Evolutionary conservation across 306 rosid species (phyloP).

Genomic region (Alnus rubra): DNA sequence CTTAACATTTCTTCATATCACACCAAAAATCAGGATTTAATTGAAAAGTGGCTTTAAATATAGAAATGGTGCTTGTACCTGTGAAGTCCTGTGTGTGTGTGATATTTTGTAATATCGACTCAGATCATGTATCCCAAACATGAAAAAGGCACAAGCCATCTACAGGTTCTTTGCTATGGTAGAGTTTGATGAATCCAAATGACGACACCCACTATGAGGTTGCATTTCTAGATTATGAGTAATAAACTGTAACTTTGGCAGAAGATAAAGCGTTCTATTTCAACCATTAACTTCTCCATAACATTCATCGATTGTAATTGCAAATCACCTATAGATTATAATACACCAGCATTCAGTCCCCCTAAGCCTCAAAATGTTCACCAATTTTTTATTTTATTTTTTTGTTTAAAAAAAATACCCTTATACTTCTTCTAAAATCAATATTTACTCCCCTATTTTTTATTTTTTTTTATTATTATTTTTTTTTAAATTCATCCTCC

Average conservation of each 20-base stretch:
- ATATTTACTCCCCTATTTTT: too few species aligned
- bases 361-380: too few species aligned
- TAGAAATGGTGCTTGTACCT: background rate
- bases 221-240: too few species aligned
- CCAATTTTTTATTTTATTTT: too few species aligned
- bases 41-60: background rate
- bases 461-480: too few species aligned
- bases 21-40: constrained; percentile 15
- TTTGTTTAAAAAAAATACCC: too few species aligned
- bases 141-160: background rate
- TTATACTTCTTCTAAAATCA: too few species aligned
- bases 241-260: too few species aligned
- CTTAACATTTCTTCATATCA: background rate
- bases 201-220: background rate
- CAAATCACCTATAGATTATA: background rate
- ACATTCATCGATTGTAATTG: background rate
- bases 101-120: background rate
- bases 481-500: too few species aligned
- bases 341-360: too few species aligned
- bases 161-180: background rate
- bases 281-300: background rate
- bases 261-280: background rate
- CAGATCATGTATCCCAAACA: background rate
- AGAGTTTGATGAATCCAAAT: background rate
- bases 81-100: background rate